phyloP scores from a whole-genome alignment of 2,329 filamentous ascomycete genomes.

The Pseudofabraea citricarpa region DNA sequence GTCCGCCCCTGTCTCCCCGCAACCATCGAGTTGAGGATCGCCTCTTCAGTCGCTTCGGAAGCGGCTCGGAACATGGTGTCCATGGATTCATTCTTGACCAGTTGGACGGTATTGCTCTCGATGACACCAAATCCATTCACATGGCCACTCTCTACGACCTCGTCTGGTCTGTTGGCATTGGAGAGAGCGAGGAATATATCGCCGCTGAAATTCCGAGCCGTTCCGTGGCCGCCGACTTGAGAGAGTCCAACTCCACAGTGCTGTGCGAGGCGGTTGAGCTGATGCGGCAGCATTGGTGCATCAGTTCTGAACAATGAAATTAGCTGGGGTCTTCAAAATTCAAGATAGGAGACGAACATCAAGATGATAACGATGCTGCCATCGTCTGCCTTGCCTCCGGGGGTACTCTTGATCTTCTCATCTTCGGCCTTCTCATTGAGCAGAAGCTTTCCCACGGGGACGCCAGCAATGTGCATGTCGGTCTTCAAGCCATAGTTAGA shows the following conservation, averaged over 20 bases:
- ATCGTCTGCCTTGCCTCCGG: constrained; percentile 47
- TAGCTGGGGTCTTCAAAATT: too few species aligned
- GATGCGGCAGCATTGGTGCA: constrained; percentile 51
- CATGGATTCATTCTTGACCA: constrained; percentile 54
- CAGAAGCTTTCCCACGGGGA: constrained; percentile 56
- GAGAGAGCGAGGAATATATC: constrained; percentile 66
- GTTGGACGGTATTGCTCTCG: constrained; percentile 38
- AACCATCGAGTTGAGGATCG: constrained; percentile 56
- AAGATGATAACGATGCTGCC: constrained; percentile 58
- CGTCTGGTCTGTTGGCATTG: constrained; percentile 42
- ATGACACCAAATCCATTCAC: constrained; percentile 24
- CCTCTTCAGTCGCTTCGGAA: constrained; percentile 59
- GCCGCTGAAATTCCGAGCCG: constrained; percentile 51
- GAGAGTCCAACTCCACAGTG: constrained; percentile 57
- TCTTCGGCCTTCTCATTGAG: constrained; percentile 36
- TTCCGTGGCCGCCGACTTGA: constrained; percentile 53
- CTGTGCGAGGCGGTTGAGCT: constrained; percentile 53
- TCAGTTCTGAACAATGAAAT: constrained; percentile 49
- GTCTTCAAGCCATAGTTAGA: constrained; percentile 57
- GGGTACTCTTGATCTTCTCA: constrained; percentile 23
- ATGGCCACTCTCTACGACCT: constrained; percentile 18
- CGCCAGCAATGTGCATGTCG: constrained; percentile 53
- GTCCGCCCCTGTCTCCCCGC: constrained; percentile 56
- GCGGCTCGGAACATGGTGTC: constrained; percentile 57
- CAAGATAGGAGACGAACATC: constrained; percentile 26